Evolutionary conservation across 2,329 filamentous ascomycete species (phyloP).

Genomic region (Nothophaeocryptopus gaeumannii): DNA sequence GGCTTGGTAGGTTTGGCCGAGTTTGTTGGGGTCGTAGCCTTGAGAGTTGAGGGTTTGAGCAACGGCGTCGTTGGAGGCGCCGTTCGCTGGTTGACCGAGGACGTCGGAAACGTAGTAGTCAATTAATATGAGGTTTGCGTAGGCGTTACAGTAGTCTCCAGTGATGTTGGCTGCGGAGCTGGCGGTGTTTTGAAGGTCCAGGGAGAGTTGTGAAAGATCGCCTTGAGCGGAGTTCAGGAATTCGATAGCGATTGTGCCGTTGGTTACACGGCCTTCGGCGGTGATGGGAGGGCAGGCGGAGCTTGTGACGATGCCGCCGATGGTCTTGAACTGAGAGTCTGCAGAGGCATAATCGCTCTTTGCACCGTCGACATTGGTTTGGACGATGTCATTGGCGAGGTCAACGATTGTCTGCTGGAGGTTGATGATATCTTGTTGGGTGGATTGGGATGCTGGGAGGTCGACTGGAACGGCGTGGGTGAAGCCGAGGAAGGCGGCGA

Average conservation of each 20-base stretch:
- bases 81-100: not conserved
- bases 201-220: not conserved
- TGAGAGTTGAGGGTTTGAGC: not conserved
- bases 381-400: conserved; percentile 1
- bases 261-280: conserved; percentile 1
- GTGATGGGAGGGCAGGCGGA: not conserved
- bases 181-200: conserved; percentile 2
- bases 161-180: not conserved
- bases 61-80: not conserved
- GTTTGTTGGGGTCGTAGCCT: conserved; percentile 5
- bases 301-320: conserved; percentile 2
- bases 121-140: not conserved
- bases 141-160: conserved; percentile 2
- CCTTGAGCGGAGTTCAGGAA: not conserved
- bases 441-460: not conserved
- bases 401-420: conserved; percentile 4
- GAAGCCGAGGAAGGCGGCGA: not conserved
- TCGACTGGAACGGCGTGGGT: not conserved
- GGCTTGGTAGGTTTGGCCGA: conserved; percentile 1
- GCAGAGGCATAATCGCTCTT: conserved; percentile 2
- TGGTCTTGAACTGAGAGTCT: not conserved
- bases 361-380: not conserved
- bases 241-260: not conserved
- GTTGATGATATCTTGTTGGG: conserved; percentile 2
- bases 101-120: conserved; percentile 3